Evolutionary conservation across 345 rosid species (phyloP).

Genomic region (Melaleuca alternifolia): DNA sequence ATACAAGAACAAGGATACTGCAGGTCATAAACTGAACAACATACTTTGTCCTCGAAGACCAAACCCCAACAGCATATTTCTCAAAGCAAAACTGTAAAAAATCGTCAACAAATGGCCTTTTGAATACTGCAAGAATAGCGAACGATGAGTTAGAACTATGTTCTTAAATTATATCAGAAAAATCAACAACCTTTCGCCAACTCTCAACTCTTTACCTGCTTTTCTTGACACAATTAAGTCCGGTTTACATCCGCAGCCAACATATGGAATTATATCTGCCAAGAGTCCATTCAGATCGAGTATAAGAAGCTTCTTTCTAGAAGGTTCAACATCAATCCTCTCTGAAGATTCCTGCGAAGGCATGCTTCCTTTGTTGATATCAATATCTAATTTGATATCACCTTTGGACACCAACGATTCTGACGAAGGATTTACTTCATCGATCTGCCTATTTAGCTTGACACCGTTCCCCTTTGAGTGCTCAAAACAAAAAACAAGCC

Average conservation of each 20-base stretch:
- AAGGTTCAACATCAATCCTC: constrained; percentile 10
- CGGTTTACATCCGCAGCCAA: constrained; percentile 10
- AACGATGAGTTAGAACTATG: neutral
- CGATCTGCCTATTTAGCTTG: neutral
- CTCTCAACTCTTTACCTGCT: constrained; percentile 37
- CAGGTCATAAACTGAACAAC: neutral
- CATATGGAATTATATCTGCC: constrained; percentile 35
- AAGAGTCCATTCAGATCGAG: constrained; percentile 87
- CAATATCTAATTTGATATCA: neutral
- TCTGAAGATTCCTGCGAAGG: neutral
- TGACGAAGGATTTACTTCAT: neutral
- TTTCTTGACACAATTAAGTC: constrained; percentile 30
- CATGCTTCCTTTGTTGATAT: constrained; percentile 4
- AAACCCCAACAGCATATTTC: constrained; percentile 71
- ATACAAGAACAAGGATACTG: neutral
- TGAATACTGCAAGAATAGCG: constrained; percentile 42
- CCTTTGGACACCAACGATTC: neutral
- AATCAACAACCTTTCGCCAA: neutral
- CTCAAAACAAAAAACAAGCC: neutral
- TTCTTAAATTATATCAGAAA: neutral
- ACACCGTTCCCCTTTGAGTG: neutral
- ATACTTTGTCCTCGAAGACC: constrained; percentile 81
- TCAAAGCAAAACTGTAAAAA: constrained; percentile 74
- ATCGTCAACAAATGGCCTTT: constrained; percentile 53
- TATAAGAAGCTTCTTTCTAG: constrained; percentile 55